Conservation (phyloP, 805 yeast species). For the Lipomyces starkeyi region DNA sequence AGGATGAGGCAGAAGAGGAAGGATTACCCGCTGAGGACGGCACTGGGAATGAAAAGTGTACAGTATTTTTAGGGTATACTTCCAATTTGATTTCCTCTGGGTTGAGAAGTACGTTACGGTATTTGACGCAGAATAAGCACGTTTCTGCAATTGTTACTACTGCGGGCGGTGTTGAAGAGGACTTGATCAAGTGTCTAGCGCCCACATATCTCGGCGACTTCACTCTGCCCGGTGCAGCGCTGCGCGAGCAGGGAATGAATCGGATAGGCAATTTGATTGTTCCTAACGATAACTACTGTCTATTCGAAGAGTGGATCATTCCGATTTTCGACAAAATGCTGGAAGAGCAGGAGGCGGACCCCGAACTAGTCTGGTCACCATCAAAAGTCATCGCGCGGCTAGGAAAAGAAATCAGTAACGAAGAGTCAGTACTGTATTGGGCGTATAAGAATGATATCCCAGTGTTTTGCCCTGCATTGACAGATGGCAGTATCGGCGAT, state of each 20-base stretch:
- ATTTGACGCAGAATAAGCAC: slow-evolving; percentile 89
- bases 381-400: slow-evolving; percentile 88
- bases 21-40: slow-evolving; percentile 52
- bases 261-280: slow-evolving; percentile 96
- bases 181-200: slow-evolving; percentile 92
- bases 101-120: slow-evolving; percentile 85
- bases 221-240: slow-evolving; percentile 73
- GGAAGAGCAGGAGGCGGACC: slow-evolving; percentile 77
- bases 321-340: slow-evolving; percentile 88
- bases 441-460: slow-evolving; percentile 97
- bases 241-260: slow-evolving; percentile 95
- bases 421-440: slow-evolving; percentile 93
- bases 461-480: slow-evolving; percentile 93
- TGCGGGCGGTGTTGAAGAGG: slow-evolving; percentile 99
- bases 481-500: slow-evolving; percentile 98
- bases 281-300: slow-evolving; percentile 97
- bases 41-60: slow-evolving; percentile 63
- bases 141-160: slow-evolving; percentile 95
- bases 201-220: slow-evolving; percentile 96
- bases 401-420: slow-evolving; percentile 95
- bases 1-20: slow-evolving; percentile 58
- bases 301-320: slow-evolving; percentile 98
- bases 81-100: slow-evolving; percentile 96
- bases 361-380: slow-evolving; percentile 88
- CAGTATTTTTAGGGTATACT: slow-evolving; percentile 94